phyloP scores from a whole-genome alignment of 805 yeast species.

The Metschnikowia borealis region DNA sequence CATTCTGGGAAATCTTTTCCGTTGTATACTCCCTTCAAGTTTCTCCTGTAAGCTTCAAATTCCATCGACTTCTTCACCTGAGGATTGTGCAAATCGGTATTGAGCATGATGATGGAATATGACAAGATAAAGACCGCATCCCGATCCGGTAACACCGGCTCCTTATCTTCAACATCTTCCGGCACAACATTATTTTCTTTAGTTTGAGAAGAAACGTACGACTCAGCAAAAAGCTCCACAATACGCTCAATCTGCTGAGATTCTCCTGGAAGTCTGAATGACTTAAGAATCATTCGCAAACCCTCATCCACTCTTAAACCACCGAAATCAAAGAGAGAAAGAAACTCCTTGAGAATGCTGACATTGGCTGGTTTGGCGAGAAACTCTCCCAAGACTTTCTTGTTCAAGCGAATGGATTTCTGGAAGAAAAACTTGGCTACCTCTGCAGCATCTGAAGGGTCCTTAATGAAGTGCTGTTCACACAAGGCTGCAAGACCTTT shows the following conservation, averaged over 20 bases:
- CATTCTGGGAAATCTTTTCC: constrained; percentile 77
- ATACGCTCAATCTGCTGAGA: constrained; percentile 94
- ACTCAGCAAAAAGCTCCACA: constrained; percentile 78
- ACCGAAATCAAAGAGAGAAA: constrained; percentile 67
- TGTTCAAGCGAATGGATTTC: constrained; percentile 78
- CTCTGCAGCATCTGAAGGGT: constrained; percentile 47
- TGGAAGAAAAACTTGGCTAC: constrained; percentile 74
- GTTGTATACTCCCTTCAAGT: constrained; percentile 75
- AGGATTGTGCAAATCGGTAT: constrained; percentile 91
- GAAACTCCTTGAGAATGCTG: constrained; percentile 58
- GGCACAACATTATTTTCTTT: constrained; percentile 19
- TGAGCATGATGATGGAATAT: constrained; percentile 88
- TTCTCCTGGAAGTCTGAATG: constrained; percentile 94
- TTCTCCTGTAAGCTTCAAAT: constrained; percentile 72
- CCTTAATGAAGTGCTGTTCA: constrained; percentile 60
- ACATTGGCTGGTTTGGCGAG: constrained; percentile 72
- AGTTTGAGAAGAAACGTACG: constrained; percentile 65
- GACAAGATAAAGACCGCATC: constrained; percentile 89
- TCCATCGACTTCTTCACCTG: constrained; percentile 91
- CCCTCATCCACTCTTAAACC: constrained; percentile 91
- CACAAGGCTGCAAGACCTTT: constrained; percentile 64
- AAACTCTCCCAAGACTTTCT: constrained; percentile 81
- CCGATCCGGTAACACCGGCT: constrained; percentile 61
- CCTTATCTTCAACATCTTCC: constrained; percentile 22
- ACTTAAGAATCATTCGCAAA: constrained; percentile 70